These are phyloP conservation scores for Boletus rubescentipes DNA, from an alignment of 768 basidiomycete genomes.

Conservation along the genomic window DNA sequence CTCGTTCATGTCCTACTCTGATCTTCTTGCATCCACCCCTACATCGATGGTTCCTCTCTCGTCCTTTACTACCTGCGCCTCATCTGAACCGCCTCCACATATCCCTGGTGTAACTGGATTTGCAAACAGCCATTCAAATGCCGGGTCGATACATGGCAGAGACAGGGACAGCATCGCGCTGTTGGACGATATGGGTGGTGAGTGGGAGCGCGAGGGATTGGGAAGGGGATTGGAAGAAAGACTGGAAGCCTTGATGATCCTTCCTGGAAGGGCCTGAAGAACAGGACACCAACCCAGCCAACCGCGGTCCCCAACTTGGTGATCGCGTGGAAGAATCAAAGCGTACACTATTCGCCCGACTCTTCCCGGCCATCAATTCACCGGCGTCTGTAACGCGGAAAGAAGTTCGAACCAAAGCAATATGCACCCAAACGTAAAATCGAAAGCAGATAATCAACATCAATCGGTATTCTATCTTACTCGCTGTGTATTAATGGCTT, in stretches of 20 bases:
- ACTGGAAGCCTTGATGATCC: constrained; percentile 56
- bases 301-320: background rate
- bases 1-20: constrained; percentile 87
- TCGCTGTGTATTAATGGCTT: constrained; percentile 25
- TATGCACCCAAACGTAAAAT: constrained; percentile 5
- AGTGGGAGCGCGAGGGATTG: constrained; percentile 86
- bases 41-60: constrained; percentile 68
- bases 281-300: background rate
- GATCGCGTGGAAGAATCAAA: background rate
- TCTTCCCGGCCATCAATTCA: background rate
- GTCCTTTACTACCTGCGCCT: constrained; percentile 64
- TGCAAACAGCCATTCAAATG: constrained; percentile 29
- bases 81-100: constrained; percentile 69
- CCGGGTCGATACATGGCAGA: constrained; percentile 25
- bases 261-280: constrained; percentile 26
- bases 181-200: constrained; percentile 70
- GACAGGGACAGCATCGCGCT: constrained; percentile 44
- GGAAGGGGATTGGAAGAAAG: constrained; percentile 83
- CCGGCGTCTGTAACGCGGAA: background rate
- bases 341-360: background rate
- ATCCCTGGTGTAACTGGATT: constrained; percentile 59
- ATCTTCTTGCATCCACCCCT: constrained; percentile 78
- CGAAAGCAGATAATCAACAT: constrained; percentile 18
- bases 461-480: constrained; percentile 26
- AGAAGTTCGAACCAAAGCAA: background rate